Conservation (phyloP, 805 yeast species). For the Metschnikowia vanudenii region DNA sequence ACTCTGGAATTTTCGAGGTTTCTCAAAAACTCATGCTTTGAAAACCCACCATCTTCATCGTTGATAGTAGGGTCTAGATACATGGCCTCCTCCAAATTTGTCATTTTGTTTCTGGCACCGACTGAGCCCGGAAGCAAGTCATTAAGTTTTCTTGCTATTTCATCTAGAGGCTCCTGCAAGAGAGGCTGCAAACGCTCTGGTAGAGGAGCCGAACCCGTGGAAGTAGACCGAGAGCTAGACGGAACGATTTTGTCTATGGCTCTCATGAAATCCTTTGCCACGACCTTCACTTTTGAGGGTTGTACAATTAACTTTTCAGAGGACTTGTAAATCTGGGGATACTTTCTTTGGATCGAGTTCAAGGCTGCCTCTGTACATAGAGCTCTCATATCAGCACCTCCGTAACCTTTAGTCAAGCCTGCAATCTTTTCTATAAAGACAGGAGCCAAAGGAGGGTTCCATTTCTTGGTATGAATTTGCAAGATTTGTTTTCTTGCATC, state of each 20-base stretch:
- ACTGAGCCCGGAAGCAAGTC: constrained; percentile 55
- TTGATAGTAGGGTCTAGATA: constrained; percentile 56
- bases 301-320: constrained; percentile 71
- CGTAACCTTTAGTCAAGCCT: constrained; percentile 86
- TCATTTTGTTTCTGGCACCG: constrained; percentile 42
- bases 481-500: constrained; percentile 77
- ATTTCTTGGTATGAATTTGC: constrained; percentile 80
- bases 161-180: constrained; percentile 49
- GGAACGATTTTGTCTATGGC: constrained; percentile 89
- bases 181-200: constrained; percentile 72
- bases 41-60: constrained; percentile 64
- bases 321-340: constrained; percentile 87
- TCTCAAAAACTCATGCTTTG: constrained; percentile 59
- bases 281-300: constrained; percentile 67
- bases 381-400: constrained; percentile 96
- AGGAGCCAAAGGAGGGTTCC: constrained; percentile 72
- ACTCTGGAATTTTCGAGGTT: constrained; percentile 57
- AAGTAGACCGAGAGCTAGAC: constrained; percentile 83
- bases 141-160: constrained; percentile 49
- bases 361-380: constrained; percentile 95
- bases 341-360: constrained; percentile 84
- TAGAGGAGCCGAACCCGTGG: constrained; percentile 70
- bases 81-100: constrained; percentile 67
- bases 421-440: constrained; percentile 68
- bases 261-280: constrained; percentile 78